Conservation (phyloP, 2,329 filamentous ascomycete genomes). For the Trichoderma cornu-damae region DNA sequence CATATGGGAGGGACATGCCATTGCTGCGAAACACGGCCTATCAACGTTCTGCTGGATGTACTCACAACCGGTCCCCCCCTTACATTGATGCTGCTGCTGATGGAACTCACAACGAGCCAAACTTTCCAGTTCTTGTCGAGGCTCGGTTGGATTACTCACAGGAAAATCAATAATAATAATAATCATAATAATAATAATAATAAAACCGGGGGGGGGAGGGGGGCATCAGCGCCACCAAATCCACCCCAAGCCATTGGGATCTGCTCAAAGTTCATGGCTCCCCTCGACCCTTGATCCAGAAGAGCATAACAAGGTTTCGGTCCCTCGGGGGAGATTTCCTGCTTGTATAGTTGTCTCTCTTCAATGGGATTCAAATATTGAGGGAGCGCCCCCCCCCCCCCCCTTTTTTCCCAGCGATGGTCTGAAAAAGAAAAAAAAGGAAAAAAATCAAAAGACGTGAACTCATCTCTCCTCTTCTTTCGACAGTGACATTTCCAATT, state of each 20-base stretch:
- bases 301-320: constrained; percentile 7
- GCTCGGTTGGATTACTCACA: constrained; percentile 3
- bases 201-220: background rate
- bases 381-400: background rate
- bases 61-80: background rate
- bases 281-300: constrained; percentile 1
- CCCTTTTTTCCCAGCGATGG: background rate
- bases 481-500: background rate
- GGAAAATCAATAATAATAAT: background rate
- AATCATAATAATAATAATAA: no score
- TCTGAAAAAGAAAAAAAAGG: no score
- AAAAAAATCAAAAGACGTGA: background rate
- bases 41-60: background rate
- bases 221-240: background rate
- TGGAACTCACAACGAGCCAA: background rate
- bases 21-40: constrained; percentile 2
- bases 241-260: background rate
- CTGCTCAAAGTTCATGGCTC: background rate
- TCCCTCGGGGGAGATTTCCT: background rate
- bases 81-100: background rate
- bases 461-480: background rate
- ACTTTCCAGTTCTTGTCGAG: background rate
- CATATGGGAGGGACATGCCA: no score
- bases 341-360: background rate
- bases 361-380: constrained; percentile 3